Conservation (phyloP, 2,329 filamentous ascomycete genomes). For the Alternaria incomplexa region DNA sequence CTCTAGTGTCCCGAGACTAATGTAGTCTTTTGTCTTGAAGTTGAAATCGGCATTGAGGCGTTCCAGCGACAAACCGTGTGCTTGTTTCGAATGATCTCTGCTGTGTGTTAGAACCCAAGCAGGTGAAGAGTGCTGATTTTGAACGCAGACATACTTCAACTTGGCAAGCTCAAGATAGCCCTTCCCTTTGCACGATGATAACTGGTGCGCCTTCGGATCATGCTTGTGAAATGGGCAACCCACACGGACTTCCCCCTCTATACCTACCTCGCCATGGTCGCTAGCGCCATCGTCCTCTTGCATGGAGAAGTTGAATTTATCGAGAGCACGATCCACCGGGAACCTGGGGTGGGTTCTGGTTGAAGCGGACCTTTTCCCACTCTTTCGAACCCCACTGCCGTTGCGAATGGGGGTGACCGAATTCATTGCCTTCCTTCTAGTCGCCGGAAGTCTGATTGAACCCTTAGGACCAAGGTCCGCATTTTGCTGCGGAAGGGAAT, state of each 20-base stretch:
- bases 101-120: not conserved
- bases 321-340: not conserved
- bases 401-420: not conserved
- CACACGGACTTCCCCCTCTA: not conserved
- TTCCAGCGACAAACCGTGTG: not conserved
- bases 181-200: not conserved
- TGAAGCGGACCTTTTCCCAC: not conserved
- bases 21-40: fast-evolving
- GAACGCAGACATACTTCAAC: slow-evolving; percentile 1
- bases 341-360: not conserved
- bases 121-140: not conserved
- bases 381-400: not conserved
- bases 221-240: not conserved
- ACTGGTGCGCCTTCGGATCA: not conserved
- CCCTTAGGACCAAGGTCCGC: not conserved
- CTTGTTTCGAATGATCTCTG: slow-evolving; percentile 7
- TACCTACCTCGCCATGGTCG: not conserved
- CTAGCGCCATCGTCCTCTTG: not conserved
- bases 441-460: not conserved
- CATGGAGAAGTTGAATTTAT: not conserved
- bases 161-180: slow-evolving; percentile 11
- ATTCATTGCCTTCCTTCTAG: not conserved
- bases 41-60: not conserved
- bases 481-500: too few species aligned
- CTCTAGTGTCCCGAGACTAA: not conserved